These are phyloP conservation scores for Cyberlindnera japonica DNA, from an alignment of 805 yeast species.

Conservation along the genomic window DNA sequence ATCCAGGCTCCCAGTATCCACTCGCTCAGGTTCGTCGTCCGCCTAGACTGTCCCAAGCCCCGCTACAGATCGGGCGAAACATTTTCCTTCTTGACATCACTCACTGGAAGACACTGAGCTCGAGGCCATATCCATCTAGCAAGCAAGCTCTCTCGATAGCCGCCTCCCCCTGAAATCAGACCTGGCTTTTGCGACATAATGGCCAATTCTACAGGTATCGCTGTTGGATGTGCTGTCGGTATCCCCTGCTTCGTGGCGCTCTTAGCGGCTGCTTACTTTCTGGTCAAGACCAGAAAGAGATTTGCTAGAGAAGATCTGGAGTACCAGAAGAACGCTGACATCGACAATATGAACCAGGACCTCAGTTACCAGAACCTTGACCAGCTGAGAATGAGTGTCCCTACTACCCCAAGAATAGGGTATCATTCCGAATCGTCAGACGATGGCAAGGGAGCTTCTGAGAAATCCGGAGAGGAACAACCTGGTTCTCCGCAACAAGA, in stretches of 20 bases:
- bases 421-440: slow-evolving; percentile 9
- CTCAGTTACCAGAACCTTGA: slow-evolving; percentile 30
- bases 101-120: no score
- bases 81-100: no score
- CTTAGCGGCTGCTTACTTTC: slow-evolving; percentile 32
- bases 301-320: slow-evolving; percentile 36
- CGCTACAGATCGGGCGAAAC: no score
- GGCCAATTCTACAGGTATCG: slow-evolving; percentile 28
- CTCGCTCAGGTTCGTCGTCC: no score
- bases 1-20: no score
- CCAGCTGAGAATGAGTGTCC: slow-evolving; percentile 21
- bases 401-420: no score
- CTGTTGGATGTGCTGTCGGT: slow-evolving; percentile 54
- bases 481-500: slow-evolving; percentile 3
- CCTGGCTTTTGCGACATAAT: no score
- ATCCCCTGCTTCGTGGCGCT: slow-evolving; percentile 43
- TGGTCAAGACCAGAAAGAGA: slow-evolving; percentile 37
- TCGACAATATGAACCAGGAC: slow-evolving; percentile 36
- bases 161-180: no score
- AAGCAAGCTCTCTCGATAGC: background rate
- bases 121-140: no score
- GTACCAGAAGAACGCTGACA: slow-evolving; percentile 29
- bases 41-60: no score
- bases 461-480: slow-evolving; percentile 8
- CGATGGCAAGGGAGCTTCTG: slow-evolving; percentile 11